Base-by-base conservation (phyloP, 2,329 filamentous ascomycete species). In the Hypoxylon sp. region DNA sequence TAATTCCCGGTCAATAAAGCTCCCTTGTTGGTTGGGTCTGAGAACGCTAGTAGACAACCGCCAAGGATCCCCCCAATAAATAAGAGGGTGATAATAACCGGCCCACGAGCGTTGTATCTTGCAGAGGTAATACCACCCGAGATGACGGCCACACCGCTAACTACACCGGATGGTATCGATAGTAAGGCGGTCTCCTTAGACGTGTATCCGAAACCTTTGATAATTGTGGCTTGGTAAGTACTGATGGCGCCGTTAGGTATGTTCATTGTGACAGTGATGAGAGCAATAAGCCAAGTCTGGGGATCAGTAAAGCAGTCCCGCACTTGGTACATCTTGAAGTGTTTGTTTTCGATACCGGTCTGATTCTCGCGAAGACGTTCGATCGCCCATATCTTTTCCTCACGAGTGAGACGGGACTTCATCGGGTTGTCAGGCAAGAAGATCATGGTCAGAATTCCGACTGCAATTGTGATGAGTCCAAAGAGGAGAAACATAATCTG, bases 401-500 rank as follows among this genome's bases (percentile, higher is more conserved):
- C 72, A 50, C 58, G 70, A 24, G 62, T 72, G 2, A 76, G 58
- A 14, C 72, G 68, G 13, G 74, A 72, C 17, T 54, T 70, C 74
- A 75, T 75, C 14, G 72, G 74, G 39, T 59, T 75, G 37, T 76
- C 73, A 22, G 74, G 74, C n/a, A 76, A 63, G 60, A 74, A 71
- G 17, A 73, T 35, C 47, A 72, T 48, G 22, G 72, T 66, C 14
- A 74, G 58, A 24, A 69, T 59, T 4, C 73, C 73, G 26, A 73
- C 70, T 24, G 24, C 68, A 52, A 76, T 65, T 14, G 73, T 74
- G 63, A 75, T 71, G 0, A 83, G 72, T 0, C 83, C 83, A 63
- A 83, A 80, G 9, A 82, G 75, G 1, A 85, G 73, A 67, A 85
- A 84, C 79, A 85, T 81, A 53, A 86, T 87, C 71, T 86, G 84